Base-by-base conservation (phyloP, 495 filamentous ascomycete species). In the Recurvomyces mirabilis region DNA sequence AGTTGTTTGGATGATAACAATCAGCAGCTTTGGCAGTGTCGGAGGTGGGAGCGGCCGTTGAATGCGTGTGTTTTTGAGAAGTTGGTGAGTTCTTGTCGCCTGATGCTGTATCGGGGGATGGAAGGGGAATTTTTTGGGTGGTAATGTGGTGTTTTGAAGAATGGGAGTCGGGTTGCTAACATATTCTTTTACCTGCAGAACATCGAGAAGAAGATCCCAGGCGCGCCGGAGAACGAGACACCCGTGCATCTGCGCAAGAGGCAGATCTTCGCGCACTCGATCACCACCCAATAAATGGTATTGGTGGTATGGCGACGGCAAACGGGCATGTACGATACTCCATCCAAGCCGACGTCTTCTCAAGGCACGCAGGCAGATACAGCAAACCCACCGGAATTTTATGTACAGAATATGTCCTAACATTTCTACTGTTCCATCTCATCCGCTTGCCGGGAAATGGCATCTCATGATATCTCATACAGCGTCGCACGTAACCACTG, bases 1-100 rank as follows among this genome's bases (percentile, higher is more conserved):
- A 67, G 84, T 54, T 99, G 91, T 58, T 73, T 99, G 38, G 93
- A 99, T 57, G 80, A 93, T 67, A 87, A 93, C 73, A 99, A 99
- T 68, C 89, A 96, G 63, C 81, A 87, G 60, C 66, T 96, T 31
- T 96, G 84, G 77, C 82, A 94, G 48, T 99, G 91, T 69, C 74
- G 91, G 50, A 60, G 61, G 56, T 53, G 61, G 28, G 87, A 96
- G 68, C 75, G 85, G 74, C 75, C 73, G 49, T 65, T 96, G 36
- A 96, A 94, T 69, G 77, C 73, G 57, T 99, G 91, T 66, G 86
- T 95, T 24, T 95, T 89, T 58, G 79, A 94, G 37, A 94, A 94
- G 56, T 61, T 99, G 71, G 91, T 96, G 66, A 55, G 82, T 70
- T 25, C 20, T 17, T 23, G 25, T 14, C n/a, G 24, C 3, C 20